These are phyloP conservation scores for Bruguiera parviflora DNA, from an alignment of 345 rosid species.

Conservation along the genomic window DNA sequence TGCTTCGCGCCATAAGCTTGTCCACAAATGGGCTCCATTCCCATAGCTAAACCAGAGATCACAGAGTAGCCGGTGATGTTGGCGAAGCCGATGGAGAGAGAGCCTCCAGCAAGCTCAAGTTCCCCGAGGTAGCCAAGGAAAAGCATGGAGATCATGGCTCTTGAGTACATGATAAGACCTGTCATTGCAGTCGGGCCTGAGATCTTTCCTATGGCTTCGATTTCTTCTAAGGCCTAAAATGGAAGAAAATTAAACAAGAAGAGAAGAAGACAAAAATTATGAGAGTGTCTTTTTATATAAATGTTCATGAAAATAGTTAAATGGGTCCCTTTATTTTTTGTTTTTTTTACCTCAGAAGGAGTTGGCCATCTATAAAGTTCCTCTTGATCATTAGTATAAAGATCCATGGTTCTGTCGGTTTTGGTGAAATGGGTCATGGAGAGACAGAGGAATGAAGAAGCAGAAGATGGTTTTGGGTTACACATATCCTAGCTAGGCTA, in stretches of 20 bases:
- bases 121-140: constrained; percentile 95
- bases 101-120: constrained; percentile 93
- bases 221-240: constrained; percentile 63
- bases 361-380: constrained; percentile 71
- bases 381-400: constrained; percentile 31
- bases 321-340: neutral
- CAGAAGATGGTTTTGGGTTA: constrained; percentile 56
- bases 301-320: neutral
- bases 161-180: constrained; percentile 77
- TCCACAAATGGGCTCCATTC: constrained; percentile 99
- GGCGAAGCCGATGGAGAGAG: constrained; percentile 90
- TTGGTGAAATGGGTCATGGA: constrained; percentile 39
- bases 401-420: constrained; percentile 38
- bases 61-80: constrained; percentile 98
- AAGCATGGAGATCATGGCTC: constrained; percentile 97
- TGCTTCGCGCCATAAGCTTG: constrained; percentile 98
- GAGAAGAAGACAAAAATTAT: constrained; percentile 8
- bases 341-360: constrained; percentile 57
- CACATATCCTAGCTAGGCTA: constrained; percentile 38
- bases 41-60: constrained; percentile 95
- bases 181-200: constrained; percentile 84
- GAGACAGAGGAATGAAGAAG: constrained; percentile 47
- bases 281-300: neutral
- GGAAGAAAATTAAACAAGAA: constrained; percentile 10
- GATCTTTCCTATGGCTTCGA: constrained; percentile 80